These are phyloP conservation scores for Debaryomyces coudertii DNA, from an alignment of 1,139 yeast genomes.

Conservation along the genomic window DNA sequence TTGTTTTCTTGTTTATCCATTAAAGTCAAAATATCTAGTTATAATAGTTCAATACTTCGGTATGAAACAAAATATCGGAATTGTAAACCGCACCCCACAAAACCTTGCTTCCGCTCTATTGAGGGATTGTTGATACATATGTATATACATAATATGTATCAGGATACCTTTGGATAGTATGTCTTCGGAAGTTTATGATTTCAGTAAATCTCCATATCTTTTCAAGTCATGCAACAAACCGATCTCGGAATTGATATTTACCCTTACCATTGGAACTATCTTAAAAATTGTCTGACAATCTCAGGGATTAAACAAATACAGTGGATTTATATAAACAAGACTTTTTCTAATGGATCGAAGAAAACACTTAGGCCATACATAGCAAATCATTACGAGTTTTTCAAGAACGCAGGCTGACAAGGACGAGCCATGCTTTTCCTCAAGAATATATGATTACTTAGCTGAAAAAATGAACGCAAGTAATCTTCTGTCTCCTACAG, in stretches of 20 bases:
- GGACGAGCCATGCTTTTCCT: slow-evolving; percentile 33
- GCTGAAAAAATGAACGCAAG: slow-evolving; percentile 23
- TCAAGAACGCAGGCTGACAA: slow-evolving; percentile 25
- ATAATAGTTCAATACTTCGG: too few species aligned
- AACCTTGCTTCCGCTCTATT: neutral
- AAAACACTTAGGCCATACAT: slow-evolving; percentile 25
- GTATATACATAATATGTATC: too few species aligned
- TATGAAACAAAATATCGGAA: neutral
- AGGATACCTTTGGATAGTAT: slow-evolving; percentile 14
- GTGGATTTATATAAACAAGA: slow-evolving; percentile 38
- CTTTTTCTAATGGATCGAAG: slow-evolving; percentile 27
- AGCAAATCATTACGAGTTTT: slow-evolving; percentile 32
- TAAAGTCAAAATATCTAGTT: too few species aligned
- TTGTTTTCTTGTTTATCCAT: too few species aligned
- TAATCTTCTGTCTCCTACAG: slow-evolving; percentile 19
- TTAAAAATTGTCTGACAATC: slow-evolving; percentile 26
- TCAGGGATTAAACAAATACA: slow-evolving; percentile 37
- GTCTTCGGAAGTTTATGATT: slow-evolving; percentile 12
- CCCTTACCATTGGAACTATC: slow-evolving; percentile 27
- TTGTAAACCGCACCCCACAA: neutral
- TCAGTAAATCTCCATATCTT: slow-evolving; percentile 22
- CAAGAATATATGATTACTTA: slow-evolving; percentile 34
- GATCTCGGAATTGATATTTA: slow-evolving; percentile 16
- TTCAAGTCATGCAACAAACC: slow-evolving; percentile 21
- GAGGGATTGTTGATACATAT: too few species aligned